phyloP scores from a whole-genome alignment of 768 basidiomycete genomes.

The Dentipellis fragilis region DNA sequence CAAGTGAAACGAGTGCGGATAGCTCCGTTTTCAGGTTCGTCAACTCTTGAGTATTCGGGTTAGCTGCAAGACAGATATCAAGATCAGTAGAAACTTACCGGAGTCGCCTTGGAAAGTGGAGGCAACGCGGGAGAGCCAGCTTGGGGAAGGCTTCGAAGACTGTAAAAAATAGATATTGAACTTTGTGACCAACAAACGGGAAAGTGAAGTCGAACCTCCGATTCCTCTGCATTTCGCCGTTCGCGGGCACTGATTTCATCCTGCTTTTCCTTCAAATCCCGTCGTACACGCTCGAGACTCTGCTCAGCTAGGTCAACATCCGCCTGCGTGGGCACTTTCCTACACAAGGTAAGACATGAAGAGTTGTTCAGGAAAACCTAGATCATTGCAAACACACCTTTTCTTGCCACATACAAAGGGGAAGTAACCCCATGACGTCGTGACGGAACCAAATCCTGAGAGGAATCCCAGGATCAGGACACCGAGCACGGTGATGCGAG shows the following conservation, averaged over 20 bases:
- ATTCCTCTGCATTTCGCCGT: slow-evolving; percentile 18
- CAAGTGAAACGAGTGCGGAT: slow-evolving; percentile 7
- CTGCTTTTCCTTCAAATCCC: slow-evolving; percentile 38
- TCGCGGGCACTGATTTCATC: slow-evolving; percentile 19
- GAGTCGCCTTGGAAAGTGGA: slow-evolving; percentile 41
- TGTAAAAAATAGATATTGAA: not conserved
- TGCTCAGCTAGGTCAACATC: slow-evolving; percentile 48
- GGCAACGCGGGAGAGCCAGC: slow-evolving; percentile 42
- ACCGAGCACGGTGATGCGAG: slow-evolving; percentile 66
- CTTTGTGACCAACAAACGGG: too few relatives aligned
- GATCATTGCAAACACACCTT: slow-evolving; percentile 14
- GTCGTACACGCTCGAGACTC: slow-evolving; percentile 48
- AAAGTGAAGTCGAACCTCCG: slow-evolving; percentile 13
- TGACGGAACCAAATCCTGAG: slow-evolving; percentile 72
- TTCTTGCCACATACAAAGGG: slow-evolving; percentile 27
- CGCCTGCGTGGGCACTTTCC: slow-evolving; percentile 34
- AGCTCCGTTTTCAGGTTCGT: slow-evolving; percentile 8
- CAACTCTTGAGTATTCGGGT: slow-evolving; percentile 12
- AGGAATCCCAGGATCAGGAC: slow-evolving; percentile 71
- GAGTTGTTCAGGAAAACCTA: not conserved
- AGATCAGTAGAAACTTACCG: slow-evolving; percentile 9
- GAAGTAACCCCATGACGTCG: slow-evolving; percentile 53
- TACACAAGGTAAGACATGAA: slow-evolving; percentile 9
- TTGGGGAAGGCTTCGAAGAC: not conserved
- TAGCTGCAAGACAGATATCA: not conserved